A percentile compares a stretch with the other conserved stretches of the same genome.
Conservation (phyloP, 495 filamentous ascomycete species). For the Penicillium flavigenum region DNA sequence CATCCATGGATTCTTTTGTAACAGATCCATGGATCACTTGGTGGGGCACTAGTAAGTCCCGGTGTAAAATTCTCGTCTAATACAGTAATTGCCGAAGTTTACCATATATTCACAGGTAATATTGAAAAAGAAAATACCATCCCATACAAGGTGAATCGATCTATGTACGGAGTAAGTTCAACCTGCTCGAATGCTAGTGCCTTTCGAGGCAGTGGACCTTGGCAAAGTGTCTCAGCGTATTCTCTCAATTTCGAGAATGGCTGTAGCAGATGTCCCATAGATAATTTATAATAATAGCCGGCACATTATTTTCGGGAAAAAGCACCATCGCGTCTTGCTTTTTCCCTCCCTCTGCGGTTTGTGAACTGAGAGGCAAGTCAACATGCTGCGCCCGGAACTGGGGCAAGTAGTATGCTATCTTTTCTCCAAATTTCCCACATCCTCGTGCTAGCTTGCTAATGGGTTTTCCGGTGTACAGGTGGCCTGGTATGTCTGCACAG, state of each 20-base stretch:
- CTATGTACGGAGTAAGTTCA: no score
- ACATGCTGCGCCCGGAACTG: not conserved
- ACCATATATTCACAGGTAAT: no score
- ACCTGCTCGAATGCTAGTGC: not conserved
- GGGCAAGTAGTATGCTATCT: conserved; percentile 1
- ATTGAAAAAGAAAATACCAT: no score
- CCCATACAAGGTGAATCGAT: not conserved
- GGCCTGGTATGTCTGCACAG: conserved; percentile 26
- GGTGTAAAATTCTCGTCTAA: no score
- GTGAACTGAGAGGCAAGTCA: not conserved
- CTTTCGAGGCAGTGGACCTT: not conserved
- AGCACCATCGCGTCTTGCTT: not conserved
- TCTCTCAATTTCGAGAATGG: not conserved
- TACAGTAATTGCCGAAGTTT: no score
- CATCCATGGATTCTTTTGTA: no score
- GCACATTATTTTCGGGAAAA: no score
- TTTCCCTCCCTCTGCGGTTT: not conserved
- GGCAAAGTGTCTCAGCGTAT: not conserved
- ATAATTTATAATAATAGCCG: no score
- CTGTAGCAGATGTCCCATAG: no score
- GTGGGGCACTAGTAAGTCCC: no score
- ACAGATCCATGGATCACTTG: no score
- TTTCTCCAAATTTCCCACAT: not conserved
- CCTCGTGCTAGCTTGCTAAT: not conserved
- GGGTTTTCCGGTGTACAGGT: conserved; percentile 14